Percentiles rank a stretch among this genome's conserved stretches.
Conservation (phyloP, 108 stramenopile species). For the Cyclotella sp. region DNA sequence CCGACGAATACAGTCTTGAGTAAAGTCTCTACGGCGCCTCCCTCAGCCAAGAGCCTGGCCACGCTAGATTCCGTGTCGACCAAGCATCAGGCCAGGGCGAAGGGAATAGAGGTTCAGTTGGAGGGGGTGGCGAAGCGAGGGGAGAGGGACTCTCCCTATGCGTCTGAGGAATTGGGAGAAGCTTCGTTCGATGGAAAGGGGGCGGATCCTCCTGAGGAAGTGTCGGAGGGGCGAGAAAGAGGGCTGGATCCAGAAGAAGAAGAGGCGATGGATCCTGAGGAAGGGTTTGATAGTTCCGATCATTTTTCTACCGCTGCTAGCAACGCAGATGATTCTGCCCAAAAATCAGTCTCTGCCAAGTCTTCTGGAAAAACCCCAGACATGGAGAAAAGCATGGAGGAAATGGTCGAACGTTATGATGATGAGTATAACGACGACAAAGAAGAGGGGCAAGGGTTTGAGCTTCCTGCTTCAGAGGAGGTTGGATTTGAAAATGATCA, state of each 20-base stretch:
- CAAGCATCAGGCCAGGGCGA: not conserved
- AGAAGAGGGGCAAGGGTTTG: conserved; percentile 32
- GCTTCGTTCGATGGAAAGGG: not conserved
- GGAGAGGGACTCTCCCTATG: not conserved
- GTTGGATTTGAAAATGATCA: conserved; percentile 10
- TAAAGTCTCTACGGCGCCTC: conserved; percentile 34
- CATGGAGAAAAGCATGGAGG: conserved; percentile 52
- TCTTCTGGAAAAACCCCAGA: not conserved
- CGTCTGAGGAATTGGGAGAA: not conserved
- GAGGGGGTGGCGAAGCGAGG: not conserved
- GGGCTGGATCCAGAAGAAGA: conserved; percentile 45
- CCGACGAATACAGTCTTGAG: conserved; percentile 27
- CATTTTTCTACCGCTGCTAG: not conserved
- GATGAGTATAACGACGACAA: conserved; percentile 53
- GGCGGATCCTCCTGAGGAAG: conserved; percentile 49
- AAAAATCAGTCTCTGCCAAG: not conserved
- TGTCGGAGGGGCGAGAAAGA: not conserved
- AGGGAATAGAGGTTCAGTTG: not conserved
- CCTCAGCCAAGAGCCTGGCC: conserved; percentile 13
- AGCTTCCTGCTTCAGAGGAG: conserved; percentile 33
- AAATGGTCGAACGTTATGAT: conserved; percentile 37
- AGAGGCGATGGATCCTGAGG: conserved; percentile 15
- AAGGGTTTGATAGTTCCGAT: not conserved
- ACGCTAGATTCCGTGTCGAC: not conserved
- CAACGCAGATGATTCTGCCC: not conserved